Percentiles rank a stretch among this genome's conserved stretches.
Conservation (phyloP, 768 basidiomycete species). For the Gymnopilus junonius region DNA sequence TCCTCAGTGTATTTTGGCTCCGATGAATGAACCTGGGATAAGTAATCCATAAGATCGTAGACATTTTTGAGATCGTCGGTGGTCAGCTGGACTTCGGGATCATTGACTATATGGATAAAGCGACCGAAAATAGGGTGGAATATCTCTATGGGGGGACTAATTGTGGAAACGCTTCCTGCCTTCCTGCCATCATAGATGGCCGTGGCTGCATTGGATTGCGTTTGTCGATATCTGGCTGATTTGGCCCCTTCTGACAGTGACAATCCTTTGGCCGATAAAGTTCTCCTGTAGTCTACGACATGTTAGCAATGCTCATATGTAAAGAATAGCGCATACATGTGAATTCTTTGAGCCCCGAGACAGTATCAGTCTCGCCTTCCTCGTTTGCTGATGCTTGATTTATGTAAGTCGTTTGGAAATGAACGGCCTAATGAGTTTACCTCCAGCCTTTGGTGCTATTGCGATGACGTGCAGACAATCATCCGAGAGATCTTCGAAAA, state of each 20-base stretch:
- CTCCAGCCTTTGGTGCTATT: conserved; percentile 5
- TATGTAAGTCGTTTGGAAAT: too few relatives aligned
- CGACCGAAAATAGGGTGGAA: conserved; percentile 31
- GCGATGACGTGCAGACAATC: conserved; percentile 8
- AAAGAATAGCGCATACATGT: too few relatives aligned
- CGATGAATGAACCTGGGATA: neutral
- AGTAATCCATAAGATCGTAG: conserved; percentile 8
- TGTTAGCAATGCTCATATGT: too few relatives aligned
- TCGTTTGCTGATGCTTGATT: too few relatives aligned
- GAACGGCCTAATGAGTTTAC: too few relatives aligned
- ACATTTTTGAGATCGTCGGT: conserved; percentile 7
- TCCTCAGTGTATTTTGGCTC: neutral
- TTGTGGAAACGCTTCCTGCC: neutral
- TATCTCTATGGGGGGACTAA: conserved; percentile 29
- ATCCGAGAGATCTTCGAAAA: conserved; percentile 3
- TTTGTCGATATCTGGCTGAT: conserved; percentile 1
- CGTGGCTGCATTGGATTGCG: neutral
- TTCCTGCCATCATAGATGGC: conserved; percentile 10
- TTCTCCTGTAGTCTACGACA: too few relatives aligned
- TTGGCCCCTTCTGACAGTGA: conserved; percentile 11
- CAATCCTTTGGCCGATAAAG: too few relatives aligned
- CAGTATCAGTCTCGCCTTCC: too few relatives aligned
- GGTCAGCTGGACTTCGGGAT: conserved; percentile 20
- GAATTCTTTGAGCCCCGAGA: too few relatives aligned
- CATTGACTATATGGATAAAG: conserved; percentile 23